Percentiles rank a stretch among this genome's conserved stretches.
phyloP scores from a whole-genome alignment of 2,329 filamentous ascomycete genomes.

The Leptographium wingfieldii region DNA sequence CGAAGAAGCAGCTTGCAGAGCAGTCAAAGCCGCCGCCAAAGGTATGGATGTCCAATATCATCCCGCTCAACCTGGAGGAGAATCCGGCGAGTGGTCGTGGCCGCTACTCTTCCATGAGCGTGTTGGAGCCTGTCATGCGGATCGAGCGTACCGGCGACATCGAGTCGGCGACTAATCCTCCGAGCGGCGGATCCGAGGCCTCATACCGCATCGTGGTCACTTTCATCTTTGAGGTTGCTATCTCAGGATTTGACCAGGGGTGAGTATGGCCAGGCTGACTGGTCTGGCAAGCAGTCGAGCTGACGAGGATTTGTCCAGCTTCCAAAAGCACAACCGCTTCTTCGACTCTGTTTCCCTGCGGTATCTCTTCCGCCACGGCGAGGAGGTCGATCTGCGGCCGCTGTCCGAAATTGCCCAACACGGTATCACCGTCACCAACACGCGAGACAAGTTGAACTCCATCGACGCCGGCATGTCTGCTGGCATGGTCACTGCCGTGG shows the following conservation, averaged over 20 bases:
- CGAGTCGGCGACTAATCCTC: neutral
- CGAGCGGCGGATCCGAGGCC: neutral
- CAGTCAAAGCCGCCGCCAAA: neutral
- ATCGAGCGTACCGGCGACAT: constrained; percentile 11
- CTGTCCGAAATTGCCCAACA: constrained; percentile 11
- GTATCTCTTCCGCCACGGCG: constrained; percentile 13
- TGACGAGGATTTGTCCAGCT: constrained; percentile 1
- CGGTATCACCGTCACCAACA: constrained; percentile 11
- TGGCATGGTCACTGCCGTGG: constrained; percentile 2
- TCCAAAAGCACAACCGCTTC: constrained; percentile 14
- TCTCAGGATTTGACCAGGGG: constrained; percentile 11
- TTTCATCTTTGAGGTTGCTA: constrained; percentile 14
- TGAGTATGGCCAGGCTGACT: neutral
- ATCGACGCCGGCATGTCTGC: constrained; percentile 10
- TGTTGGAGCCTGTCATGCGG: constrained; percentile 14
- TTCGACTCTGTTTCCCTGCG: constrained; percentile 14
- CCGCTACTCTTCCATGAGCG: constrained; percentile 12
- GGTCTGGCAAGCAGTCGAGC: too few species aligned
- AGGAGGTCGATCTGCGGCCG: constrained; percentile 11
- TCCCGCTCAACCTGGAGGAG: constrained; percentile 13
- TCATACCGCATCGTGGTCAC: constrained; percentile 13
- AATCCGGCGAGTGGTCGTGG: constrained; percentile 13
- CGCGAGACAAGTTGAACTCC: constrained; percentile 6
- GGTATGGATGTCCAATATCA: constrained; percentile 13
- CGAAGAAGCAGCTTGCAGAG: neutral